These are phyloP conservation scores for Russula compacta DNA, from an alignment of 768 basidiomycete genomes.

Conservation along the genomic window DNA sequence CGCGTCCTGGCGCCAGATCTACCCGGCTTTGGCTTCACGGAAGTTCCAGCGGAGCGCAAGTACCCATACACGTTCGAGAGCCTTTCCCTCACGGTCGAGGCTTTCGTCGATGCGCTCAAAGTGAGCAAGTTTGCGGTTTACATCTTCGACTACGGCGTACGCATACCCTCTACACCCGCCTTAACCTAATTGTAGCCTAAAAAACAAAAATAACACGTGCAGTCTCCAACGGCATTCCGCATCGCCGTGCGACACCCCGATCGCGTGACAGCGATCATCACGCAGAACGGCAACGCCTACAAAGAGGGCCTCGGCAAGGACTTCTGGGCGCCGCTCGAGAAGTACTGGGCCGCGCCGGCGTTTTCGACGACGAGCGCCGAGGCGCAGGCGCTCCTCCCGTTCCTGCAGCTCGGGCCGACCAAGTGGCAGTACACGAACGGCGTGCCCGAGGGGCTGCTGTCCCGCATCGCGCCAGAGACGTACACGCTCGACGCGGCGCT, in stretches of 20 bases:
- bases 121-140: constrained; percentile 37
- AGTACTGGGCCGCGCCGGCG: constrained; percentile 26
- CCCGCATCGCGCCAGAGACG: constrained; percentile 16
- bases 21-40: constrained; percentile 44
- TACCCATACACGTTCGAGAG: constrained; percentile 37
- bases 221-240: constrained; percentile 25
- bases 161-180: constrained; percentile 21
- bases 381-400: not conserved
- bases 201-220: not conserved
- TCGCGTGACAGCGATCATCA: constrained; percentile 35
- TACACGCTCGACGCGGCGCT: constrained; percentile 37
- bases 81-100: constrained; percentile 32
- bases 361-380: not conserved
- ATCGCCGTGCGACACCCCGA: constrained; percentile 33
- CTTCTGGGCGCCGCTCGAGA: constrained; percentile 32
- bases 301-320: constrained; percentile 34
- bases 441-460: not conserved
- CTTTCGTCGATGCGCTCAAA: constrained; percentile 33
- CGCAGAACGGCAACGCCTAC: constrained; percentile 44
- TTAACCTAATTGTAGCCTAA: not conserved
- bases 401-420: not conserved
- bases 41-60: constrained; percentile 29
- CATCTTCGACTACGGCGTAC: constrained; percentile 43
- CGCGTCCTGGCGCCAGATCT: constrained; percentile 43
- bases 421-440: constrained; percentile 5